Conservation (phyloP, 192 early-diverging fungal genomes). For the Backusella macrospora region DNA sequence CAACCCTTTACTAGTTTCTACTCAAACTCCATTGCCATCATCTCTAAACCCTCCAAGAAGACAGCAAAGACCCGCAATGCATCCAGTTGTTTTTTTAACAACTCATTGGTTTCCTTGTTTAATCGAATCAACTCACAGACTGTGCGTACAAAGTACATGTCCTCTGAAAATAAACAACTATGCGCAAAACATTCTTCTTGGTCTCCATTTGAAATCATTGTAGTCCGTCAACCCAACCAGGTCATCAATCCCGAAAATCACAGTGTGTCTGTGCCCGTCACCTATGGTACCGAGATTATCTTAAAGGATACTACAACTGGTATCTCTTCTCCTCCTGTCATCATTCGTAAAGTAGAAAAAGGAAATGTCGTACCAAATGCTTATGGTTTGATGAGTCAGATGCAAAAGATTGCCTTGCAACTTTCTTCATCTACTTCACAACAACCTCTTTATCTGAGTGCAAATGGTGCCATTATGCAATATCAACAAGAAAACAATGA, state of each 20-base stretch:
- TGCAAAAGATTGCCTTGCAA: slow-evolving; percentile 82
- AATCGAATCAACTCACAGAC: slow-evolving; percentile 94
- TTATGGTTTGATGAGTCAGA: slow-evolving; percentile 75
- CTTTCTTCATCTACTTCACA: slow-evolving; percentile 37
- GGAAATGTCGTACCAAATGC: slow-evolving; percentile 65
- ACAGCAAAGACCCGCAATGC: slow-evolving; percentile 81
- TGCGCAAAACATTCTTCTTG: slow-evolving; percentile 66
- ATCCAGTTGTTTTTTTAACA: slow-evolving; percentile 75
- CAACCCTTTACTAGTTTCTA: slow-evolving; percentile 64
- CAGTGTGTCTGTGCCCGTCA: slow-evolving; percentile 46
- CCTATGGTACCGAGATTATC: slow-evolving; percentile 77
- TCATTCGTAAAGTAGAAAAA: slow-evolving; percentile 82
- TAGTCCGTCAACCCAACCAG: slow-evolving; percentile 33
- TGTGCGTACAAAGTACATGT: slow-evolving; percentile 84
- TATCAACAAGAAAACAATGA: slow-evolving; percentile 15
- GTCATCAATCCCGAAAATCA: not conserved
- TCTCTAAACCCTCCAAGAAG: slow-evolving; percentile 94
- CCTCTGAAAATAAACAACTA: slow-evolving; percentile 57
- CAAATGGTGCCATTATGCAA: slow-evolving; percentile 35
- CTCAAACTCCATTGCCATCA: slow-evolving; percentile 77
- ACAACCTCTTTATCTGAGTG: slow-evolving; percentile 47
- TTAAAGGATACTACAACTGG: slow-evolving; percentile 66
- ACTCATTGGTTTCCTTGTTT: slow-evolving; percentile 80
- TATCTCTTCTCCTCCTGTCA: slow-evolving; percentile 65
- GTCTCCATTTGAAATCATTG: slow-evolving; percentile 62